Evolutionary conservation across 805 yeast genomes (phyloP).

Genomic region (Candida silvicultrix): DNA sequence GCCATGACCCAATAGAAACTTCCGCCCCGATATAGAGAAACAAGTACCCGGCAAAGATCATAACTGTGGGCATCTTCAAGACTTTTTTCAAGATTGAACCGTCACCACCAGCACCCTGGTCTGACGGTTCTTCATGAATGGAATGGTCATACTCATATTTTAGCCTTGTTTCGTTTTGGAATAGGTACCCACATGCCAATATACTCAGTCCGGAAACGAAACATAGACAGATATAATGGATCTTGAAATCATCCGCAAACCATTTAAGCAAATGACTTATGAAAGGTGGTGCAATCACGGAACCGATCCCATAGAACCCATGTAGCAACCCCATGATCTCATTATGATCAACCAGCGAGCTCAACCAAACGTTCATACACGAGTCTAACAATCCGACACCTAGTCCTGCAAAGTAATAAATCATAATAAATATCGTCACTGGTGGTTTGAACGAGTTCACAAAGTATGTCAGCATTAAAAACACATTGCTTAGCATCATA

Average conservation of each 20-base stretch:
- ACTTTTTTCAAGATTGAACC: conserved; percentile 11
- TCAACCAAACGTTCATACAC: conserved; percentile 42
- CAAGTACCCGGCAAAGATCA: conserved; percentile 46
- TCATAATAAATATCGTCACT: conserved; percentile 30
- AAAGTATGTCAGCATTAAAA: conserved; percentile 32
- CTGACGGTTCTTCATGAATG: conserved; percentile 2
- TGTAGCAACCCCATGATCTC: conserved; percentile 57
- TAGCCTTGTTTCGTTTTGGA: conserved; percentile 27
- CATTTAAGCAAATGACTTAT: conserved; percentile 37
- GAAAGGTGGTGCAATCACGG: conserved; percentile 61
- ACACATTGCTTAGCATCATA: conserved; percentile 26
- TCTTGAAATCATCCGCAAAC: conserved; percentile 24
- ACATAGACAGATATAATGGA: conserved; percentile 30
- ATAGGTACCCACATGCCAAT: neutral
- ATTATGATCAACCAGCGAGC: conserved; percentile 44
- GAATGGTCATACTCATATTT: conserved; percentile 21
- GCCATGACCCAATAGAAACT: conserved; percentile 67
- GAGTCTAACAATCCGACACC: conserved; percentile 56
- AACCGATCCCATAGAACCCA: conserved; percentile 69
- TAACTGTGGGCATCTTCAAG: conserved; percentile 28
- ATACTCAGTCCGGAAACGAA: conserved; percentile 29
- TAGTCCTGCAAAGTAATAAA: conserved; percentile 40
- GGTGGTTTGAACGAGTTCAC: conserved; percentile 31
- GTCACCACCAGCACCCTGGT: conserved; percentile 13
- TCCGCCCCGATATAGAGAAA: conserved; percentile 67